phyloP scores from a whole-genome alignment of 345 rosid genomes.

The Linum tenue region DNA sequence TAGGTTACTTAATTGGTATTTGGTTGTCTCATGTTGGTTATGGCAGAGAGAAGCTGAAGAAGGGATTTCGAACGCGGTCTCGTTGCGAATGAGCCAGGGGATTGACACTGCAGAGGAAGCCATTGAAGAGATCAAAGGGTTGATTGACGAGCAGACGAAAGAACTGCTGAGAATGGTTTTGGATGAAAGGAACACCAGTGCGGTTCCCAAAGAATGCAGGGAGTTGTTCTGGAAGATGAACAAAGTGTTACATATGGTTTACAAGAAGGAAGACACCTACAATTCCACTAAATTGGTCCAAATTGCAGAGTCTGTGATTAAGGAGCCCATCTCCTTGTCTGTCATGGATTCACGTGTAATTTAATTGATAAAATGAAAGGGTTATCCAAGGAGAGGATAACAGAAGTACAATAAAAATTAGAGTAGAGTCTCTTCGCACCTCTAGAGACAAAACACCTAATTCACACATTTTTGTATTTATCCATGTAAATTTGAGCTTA shows the following conservation, averaged over 20 bases:
- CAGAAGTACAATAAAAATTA: too few species aligned
- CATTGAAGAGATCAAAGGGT: conserved; percentile 21
- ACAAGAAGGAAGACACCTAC: conserved; percentile 69
- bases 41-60: conserved; percentile 61
- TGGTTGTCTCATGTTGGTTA: neutral
- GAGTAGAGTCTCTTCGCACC: too few species aligned
- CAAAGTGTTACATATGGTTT: conserved; percentile 56
- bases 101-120: conserved; percentile 34
- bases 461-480: too few species aligned
- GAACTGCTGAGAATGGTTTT: conserved; percentile 45
- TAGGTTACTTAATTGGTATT: neutral
- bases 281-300: conserved; percentile 37
- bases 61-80: conserved; percentile 68
- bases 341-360: too few species aligned
- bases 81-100: conserved; percentile 42
- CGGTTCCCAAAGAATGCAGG: conserved; percentile 58
- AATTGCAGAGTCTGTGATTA: conserved; percentile 40
- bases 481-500: too few species aligned
- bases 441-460: too few species aligned
- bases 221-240: conserved; percentile 72
- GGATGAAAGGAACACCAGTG: conserved; percentile 36
- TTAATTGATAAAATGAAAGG: too few species aligned
- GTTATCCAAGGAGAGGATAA: too few species aligned
- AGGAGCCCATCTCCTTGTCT: conserved; percentile 30
- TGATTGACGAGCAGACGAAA: conserved; percentile 27